Evolutionary conservation across 148 eudicot genomes (phyloP), one percentile per base, ranked within the genome.

Genomic region (Heliamphora exappendiculata): DNA sequence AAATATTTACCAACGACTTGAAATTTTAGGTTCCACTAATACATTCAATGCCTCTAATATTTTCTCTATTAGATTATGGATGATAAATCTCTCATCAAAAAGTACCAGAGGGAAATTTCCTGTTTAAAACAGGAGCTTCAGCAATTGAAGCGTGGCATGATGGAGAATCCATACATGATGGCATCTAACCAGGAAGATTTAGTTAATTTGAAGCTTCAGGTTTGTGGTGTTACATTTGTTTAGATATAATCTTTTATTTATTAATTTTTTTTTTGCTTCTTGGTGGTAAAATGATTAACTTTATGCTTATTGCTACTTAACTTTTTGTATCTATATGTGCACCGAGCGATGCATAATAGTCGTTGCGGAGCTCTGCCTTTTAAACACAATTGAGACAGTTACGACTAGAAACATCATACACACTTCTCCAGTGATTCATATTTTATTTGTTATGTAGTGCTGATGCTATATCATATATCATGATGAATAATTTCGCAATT

Each of bases 81-180:
- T 73, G 90, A 87, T 77, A 87, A 87, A 80, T 87, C 90, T 57
- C 85, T 87, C 51, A 87, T 87, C 31, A 87, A 87, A 70, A 87
- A 87, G 80, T 87, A 87, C 62, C 90, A 87, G 66, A 86, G 69
- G 75, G 90, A 87, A 79, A 87, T 87, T 78, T 82, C 85, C 28
- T 76, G 64, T 70, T 81, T 87, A 74, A 87, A 81, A 78, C 76
- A 81, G 78, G 90, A 87, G 76, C 90, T 87, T 79, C 80, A 87
- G 77, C 88, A 82, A 67, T 72, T 84, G 63, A 85, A 80, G 84
- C 75, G 80, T 60, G 90, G 90, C 63, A 83, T 87, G 87, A 67
- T 79, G 83, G 90, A 84, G 47, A 84, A 80, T 64, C 78, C 79
- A 53, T 73, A 59, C 31, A 41, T 24, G 54, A 45, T 78, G 67